phyloP scores from a whole-genome alignment of 2,329 filamentous ascomycete species.

The Alternaria sp. region DNA sequence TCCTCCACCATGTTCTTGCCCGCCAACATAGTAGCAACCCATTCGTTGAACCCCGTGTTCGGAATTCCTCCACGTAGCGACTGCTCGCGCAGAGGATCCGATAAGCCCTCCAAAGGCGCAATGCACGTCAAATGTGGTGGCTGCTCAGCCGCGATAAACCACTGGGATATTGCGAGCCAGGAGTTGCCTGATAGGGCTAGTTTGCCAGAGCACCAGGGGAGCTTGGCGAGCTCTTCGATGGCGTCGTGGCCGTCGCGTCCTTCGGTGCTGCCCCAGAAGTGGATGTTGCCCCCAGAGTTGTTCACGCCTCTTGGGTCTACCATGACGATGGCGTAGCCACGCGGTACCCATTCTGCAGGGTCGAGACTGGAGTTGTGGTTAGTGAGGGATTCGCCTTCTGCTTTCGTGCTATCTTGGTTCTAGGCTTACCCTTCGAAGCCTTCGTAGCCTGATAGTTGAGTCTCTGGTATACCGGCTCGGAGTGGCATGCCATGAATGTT shows the following conservation, averaged over 20 bases:
- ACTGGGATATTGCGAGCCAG: constrained; percentile 50
- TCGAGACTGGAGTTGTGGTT: constrained; percentile 30
- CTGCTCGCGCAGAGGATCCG: constrained; percentile 7
- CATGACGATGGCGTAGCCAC: constrained; percentile 42
- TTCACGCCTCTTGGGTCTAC: constrained; percentile 34
- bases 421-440: constrained; percentile 46
- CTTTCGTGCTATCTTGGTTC: background rate
- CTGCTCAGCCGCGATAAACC: constrained; percentile 51
- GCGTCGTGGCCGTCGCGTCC: constrained; percentile 55
- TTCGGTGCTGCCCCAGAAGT: constrained; percentile 27
- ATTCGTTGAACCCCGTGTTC: background rate
- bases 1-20: constrained; percentile 8
- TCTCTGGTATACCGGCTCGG: background rate
- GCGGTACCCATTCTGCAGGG: constrained; percentile 41
- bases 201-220: constrained; percentile 54
- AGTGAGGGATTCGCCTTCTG: background rate
- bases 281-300: constrained; percentile 36
- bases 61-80: background rate
- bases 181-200: constrained; percentile 55
- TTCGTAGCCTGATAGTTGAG: constrained; percentile 31
- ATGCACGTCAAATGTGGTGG: constrained; percentile 52
- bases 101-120: constrained; percentile 56
- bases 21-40: background rate
- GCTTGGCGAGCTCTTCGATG: constrained; percentile 45
- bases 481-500: background rate